Evolutionary conservation across 495 filamentous ascomycete species (phyloP), one percentile per base, ranked within the genome.

Genomic region (Symbiotaphrina buchneri): DNA sequence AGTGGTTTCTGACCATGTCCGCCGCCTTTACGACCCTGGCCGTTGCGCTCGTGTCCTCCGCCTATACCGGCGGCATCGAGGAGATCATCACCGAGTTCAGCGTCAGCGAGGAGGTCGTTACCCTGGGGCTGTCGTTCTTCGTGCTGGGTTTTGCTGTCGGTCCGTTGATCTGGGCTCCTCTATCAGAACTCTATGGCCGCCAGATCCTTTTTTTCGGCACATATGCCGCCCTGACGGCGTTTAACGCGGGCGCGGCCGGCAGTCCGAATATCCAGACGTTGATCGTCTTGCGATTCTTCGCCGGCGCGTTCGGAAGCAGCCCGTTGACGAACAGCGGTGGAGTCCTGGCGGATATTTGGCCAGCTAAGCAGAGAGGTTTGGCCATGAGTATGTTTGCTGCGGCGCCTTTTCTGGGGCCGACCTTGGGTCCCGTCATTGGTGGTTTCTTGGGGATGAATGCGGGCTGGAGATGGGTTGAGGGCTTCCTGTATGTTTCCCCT

Each of bases 341-440:
- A 43, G 66, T 79, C 21, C 75, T 81, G 39, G 69, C 74, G 19
- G 73, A 83, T 39, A 73, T 80, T 61, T 81, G 80, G 41, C 40
- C 53, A 6, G 64, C 66, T 3, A 53, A 48, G 34, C 50, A 79
- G 41, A 54, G 75, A 39, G 75, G 75, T 28, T 37, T 72, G 10
- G 75, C 73, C 0, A 58, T 62, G 39, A 60, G 59, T 34, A 30
- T 78, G 32, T 81, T 77, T 41, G 62, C 68, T 27, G 58, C 61
- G 29, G 71, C 72, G 6, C 71, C 72, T 6, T 78, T 78, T 50
- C 44, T 78, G 10, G 74, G 74, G 6, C 74, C 74, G n/a, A 57
- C 65, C 3, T 49, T 80, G 10, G 70, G 61, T 10, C 63, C 62
- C 4, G 61, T 66, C 16, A 59, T 56, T 10, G 69, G 68, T 38